These are phyloP conservation scores for Lasiodiplodia gonubiensis DNA, from an alignment of 2,329 filamentous ascomycete genomes.

Conservation along the genomic window DNA sequence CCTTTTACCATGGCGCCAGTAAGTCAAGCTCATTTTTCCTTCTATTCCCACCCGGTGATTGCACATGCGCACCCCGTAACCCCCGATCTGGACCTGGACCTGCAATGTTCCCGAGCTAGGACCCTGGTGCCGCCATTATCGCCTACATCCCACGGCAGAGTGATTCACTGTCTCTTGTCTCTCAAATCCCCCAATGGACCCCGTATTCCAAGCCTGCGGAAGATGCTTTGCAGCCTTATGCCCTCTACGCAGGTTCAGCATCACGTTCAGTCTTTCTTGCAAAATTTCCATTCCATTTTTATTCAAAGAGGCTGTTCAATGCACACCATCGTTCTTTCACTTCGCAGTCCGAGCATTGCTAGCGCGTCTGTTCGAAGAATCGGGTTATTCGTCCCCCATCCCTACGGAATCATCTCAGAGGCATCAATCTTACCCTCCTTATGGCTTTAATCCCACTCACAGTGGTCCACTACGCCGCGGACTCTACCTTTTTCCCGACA, in stretches of 20 bases:
- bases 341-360: background rate
- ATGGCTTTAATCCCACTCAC: background rate
- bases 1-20: slow-evolving; percentile 14
- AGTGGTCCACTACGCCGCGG: background rate
- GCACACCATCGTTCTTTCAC: background rate
- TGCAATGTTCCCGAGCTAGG: background rate
- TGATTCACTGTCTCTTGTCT: background rate
- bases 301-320: background rate
- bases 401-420: background rate
- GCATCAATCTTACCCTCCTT: background rate
- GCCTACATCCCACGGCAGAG: too few species aligned
- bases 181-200: background rate
- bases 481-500: background rate
- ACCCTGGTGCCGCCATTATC: background rate
- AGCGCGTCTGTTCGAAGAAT: background rate
- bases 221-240: background rate
- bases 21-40: background rate
- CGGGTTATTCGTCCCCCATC: background rate
- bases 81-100: slow-evolving; percentile 9
- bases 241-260: background rate
- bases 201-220: background rate
- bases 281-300: background rate
- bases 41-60: background rate
- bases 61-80: slow-evolving; percentile 1
- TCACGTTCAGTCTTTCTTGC: background rate